phyloP scores from a whole-genome alignment of 2,329 filamentous ascomycete species.

The Sclerotinia nivalis region DNA sequence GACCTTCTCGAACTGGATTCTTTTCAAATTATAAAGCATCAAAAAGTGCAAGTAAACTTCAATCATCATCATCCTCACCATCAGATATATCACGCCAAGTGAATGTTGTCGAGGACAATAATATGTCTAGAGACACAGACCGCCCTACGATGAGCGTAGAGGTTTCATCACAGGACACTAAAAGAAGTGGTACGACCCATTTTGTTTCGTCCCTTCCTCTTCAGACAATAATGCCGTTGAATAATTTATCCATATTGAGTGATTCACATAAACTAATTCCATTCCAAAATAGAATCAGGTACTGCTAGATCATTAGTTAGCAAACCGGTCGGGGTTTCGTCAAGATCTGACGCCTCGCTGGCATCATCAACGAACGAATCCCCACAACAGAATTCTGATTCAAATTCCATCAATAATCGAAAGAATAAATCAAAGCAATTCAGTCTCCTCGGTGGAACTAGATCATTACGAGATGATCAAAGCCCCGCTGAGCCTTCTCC shows the following conservation, averaged over 20 bases:
- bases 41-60: conserved; percentile 48
- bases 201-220: conserved; percentile 29
- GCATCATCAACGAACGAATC: conserved; percentile 28
- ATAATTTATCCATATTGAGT: conserved; percentile 10
- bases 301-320: conserved; percentile 34
- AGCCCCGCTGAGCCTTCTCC: conserved; percentile 28
- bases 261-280: conserved; percentile 18
- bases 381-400: conserved; percentile 26
- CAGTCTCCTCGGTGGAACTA: conserved; percentile 45
- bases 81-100: conserved; percentile 37
- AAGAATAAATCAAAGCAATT: conserved; percentile 42
- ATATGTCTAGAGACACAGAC: conserved; percentile 41
- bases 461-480: conserved; percentile 47
- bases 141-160: conserved; percentile 35
- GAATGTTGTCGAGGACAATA: conserved; percentile 37
- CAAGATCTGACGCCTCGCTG: conserved; percentile 37
- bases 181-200: conserved; percentile 39
- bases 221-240: conserved; percentile 17
- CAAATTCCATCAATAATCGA: conserved; percentile 26
- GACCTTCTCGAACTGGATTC: conserved; percentile 42
- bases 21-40: conserved; percentile 51
- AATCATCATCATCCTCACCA: conserved; percentile 33
- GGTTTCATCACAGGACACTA: conserved; percentile 39
- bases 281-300: conserved; percentile 32
- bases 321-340: conserved; percentile 37